A percentile compares a stretch with the other conserved stretches of the same genome.
Evolutionary conservation across 441 rosid genomes (phyloP).

Genomic region (Populus hybrid): DNA sequence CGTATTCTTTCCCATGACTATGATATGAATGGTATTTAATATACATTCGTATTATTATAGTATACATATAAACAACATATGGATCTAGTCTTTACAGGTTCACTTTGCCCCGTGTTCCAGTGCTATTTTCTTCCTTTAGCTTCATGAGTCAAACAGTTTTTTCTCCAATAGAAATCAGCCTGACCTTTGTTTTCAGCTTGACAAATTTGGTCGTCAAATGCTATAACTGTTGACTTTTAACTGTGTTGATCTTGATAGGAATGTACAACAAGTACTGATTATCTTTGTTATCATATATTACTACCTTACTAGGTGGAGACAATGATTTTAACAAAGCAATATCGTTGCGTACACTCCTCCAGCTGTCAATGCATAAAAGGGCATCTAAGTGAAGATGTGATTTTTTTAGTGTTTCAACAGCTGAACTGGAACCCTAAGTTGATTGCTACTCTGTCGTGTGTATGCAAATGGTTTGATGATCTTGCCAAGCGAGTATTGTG

Average conservation of each 20-base stretch:
- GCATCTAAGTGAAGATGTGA: conserved; percentile 79
- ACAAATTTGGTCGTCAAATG: conserved; percentile 18
- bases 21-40: not conserved
- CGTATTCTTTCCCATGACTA: not conserved
- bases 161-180: not conserved
- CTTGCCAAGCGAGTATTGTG: conserved; percentile 82
- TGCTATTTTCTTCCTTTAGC: not conserved
- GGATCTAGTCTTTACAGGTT: not conserved
- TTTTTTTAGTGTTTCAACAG: conserved; percentile 81
- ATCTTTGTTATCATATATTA: conserved; percentile 5
- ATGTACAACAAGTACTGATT: conserved; percentile 9
- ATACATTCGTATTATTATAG: not conserved
- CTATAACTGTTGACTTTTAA: not conserved
- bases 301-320: conserved; percentile 25
- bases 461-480: conserved; percentile 98
- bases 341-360: conserved; percentile 90
- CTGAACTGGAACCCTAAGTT: conserved; percentile 92
- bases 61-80: not conserved
- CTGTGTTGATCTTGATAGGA: not conserved
- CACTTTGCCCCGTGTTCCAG: not conserved
- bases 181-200: not conserved
- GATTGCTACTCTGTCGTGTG: conserved; percentile 74
- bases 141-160: not conserved
- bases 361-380: conserved; percentile 94
- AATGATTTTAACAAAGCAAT: conserved; percentile 81